Evolutionary conservation across 2,329 filamentous ascomycete species (phyloP).

Genomic region (Talaromyces albobiverticillius): DNA sequence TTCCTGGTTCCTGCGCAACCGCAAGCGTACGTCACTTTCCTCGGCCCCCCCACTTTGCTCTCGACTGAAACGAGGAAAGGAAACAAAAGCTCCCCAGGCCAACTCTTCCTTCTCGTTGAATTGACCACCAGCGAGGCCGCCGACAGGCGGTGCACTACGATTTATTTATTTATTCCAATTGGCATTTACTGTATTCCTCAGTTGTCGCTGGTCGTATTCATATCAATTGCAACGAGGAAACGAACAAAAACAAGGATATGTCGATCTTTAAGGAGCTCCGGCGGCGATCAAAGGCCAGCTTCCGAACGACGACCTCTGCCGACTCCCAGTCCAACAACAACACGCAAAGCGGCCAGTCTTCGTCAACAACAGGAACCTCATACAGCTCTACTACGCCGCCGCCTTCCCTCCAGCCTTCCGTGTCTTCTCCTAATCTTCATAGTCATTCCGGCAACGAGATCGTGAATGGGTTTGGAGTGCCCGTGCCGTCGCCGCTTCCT

Average conservation of each 20-base stretch:
- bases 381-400: slow-evolving; percentile 64
- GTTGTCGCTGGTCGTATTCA: not conserved
- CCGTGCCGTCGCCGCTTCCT: slow-evolving; percentile 41
- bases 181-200: not conserved
- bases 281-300: slow-evolving; percentile 71
- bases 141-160: not conserved
- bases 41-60: not conserved
- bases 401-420: slow-evolving; percentile 65
- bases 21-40: slow-evolving; percentile 10
- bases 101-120: not conserved
- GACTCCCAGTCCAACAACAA: slow-evolving; percentile 54
- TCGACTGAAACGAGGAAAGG: not conserved
- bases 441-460: slow-evolving; percentile 44
- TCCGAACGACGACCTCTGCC: slow-evolving; percentile 56
- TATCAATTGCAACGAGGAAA: not conserved
- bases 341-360: slow-evolving; percentile 61
- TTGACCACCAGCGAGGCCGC: not conserved
- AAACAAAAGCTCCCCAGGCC: not conserved
- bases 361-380: slow-evolving; percentile 59
- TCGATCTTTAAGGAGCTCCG: slow-evolving; percentile 74
- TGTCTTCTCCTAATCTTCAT: slow-evolving; percentile 62
- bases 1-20: not conserved
- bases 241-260: slow-evolving; percentile 28
- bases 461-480: slow-evolving; percentile 22
- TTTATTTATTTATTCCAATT: not conserved